Evolutionary conservation across 2,329 filamentous ascomycete species (phyloP), one percentile per base, ranked within the genome.

Genomic region (Fusarium palustre): DNA sequence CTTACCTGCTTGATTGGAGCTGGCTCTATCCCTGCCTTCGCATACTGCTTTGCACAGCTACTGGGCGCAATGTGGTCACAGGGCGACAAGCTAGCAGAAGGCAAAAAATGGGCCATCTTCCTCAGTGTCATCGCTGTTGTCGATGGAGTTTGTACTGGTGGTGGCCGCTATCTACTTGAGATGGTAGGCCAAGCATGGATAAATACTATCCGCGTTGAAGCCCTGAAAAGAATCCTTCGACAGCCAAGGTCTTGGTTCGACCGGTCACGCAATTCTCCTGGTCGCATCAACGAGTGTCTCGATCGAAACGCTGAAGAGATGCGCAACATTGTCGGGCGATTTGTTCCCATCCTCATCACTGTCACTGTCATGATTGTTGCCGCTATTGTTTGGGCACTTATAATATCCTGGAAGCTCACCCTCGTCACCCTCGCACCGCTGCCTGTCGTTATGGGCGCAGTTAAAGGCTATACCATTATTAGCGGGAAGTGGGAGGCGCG

Each of bases 251-350:
- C 86, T 7, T 98, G 94, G 90, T 97, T 97, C 71, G 90, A 93
- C 67, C 82, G 85, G 50, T 84, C 90, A 3, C 83, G 84, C 34
- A 92, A 96, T 76, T 87, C 86, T 0, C 81, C 91, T 0, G 82
- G 84, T 1, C 83, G 85, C 3, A 84, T 98, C 42, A 88, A 85
- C 1, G 89, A 92, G 64, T 91, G 87, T 45, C 85, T 98, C 0
- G 93, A 97, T 73, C 87, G 91, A 18, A 92, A 93, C 72, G 92
- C 91, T 0, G 94, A 98, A 76, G 93, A 97, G 76, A 94, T 96
- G 87, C 87, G 92, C 11, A 94, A 92, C 71, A 81, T 98, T 0
- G 84, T 97, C 0, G 91, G 92, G 3, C 87, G 91, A 2, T 97
- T 97, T 74, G 84, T 90, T 1, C 91, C 91, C 2, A 88, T 91